A percentile compares a stretch with the other conserved stretches of the same genome.
These are phyloP conservation scores for Boletus speciosus DNA, from an alignment of 768 basidiomycete species.

Conservation along the genomic window DNA sequence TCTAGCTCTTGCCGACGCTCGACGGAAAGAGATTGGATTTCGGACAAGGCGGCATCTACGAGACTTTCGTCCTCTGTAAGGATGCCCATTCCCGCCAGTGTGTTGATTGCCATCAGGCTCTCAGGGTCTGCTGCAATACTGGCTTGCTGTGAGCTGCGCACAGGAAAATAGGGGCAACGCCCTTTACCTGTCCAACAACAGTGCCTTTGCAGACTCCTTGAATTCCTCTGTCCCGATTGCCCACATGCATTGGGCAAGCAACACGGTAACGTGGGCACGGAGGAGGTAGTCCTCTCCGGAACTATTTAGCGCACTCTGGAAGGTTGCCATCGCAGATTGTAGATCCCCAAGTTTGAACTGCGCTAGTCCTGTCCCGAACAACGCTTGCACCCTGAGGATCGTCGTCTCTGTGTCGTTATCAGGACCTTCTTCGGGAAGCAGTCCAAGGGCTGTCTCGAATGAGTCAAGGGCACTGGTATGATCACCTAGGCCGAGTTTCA, in stretches of 20 bases:
- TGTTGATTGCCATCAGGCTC: constrained; percentile 77
- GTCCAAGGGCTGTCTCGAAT: constrained; percentile 67
- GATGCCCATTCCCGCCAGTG: constrained; percentile 87
- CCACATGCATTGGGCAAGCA: constrained; percentile 89
- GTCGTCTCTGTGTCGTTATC: constrained; percentile 32
- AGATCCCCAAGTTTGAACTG: constrained; percentile 62
- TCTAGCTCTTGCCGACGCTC: constrained; percentile 67
- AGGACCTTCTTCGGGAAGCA: constrained; percentile 52
- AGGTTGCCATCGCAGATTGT: constrained; percentile 56
- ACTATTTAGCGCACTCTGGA: constrained; percentile 65
- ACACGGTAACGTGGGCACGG: constrained; percentile 66
- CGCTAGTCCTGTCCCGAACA: constrained; percentile 71
- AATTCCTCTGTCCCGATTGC: constrained; percentile 71
- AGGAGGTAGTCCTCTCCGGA: constrained; percentile 47
- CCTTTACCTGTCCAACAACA: constrained; percentile 78
- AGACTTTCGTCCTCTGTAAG: constrained; percentile 73
- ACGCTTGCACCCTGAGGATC: constrained; percentile 56
- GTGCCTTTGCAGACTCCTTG: constrained; percentile 70
- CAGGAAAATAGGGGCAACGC: not conserved
- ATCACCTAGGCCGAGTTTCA: constrained; percentile 59
- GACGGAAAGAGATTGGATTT: constrained; percentile 66
- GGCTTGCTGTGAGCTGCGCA: constrained; percentile 13
- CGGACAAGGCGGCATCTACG: constrained; percentile 82
- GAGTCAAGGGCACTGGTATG: constrained; percentile 62
- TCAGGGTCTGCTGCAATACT: constrained; percentile 79